phyloP scores from a whole-genome alignment of 331 rosid genomes.

The Cydonia oblonga region DNA sequence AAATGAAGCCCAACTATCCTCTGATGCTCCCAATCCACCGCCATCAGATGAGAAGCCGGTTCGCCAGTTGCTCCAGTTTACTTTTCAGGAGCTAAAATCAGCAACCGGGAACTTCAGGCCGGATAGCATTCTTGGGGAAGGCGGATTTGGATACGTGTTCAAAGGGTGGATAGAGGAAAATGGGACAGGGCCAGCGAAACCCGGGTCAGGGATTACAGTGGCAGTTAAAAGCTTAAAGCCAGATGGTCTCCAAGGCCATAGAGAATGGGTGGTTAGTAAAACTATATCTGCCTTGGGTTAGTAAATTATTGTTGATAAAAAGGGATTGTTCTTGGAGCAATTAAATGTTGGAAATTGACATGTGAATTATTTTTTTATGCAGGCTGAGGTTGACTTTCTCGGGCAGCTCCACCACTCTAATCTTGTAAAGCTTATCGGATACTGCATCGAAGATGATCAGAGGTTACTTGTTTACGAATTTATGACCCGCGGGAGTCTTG shows the following conservation, averaged over 20 bases:
- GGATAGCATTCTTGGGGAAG: slow-evolving; percentile 91
- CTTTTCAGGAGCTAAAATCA: slow-evolving; percentile 76
- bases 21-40: slow-evolving; percentile 52
- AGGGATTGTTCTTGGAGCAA: slow-evolving; percentile 15
- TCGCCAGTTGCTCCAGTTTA: slow-evolving; percentile 53
- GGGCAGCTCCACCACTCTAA: slow-evolving; percentile 96
- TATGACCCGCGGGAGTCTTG: slow-evolving; percentile 92
- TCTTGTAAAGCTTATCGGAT: slow-evolving; percentile 84
- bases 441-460: slow-evolving; percentile 88
- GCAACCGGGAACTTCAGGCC: slow-evolving; percentile 95
- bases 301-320: slow-evolving; percentile 31
- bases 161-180: slow-evolving; percentile 93
- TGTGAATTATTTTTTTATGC: slow-evolving; percentile 25
- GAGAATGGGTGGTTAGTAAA: slow-evolving; percentile 98
- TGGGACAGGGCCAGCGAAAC: slow-evolving; percentile 91
- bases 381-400: slow-evolving; percentile 92
- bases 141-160: slow-evolving; percentile 86
- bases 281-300: slow-evolving; percentile 48
- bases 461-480: slow-evolving; percentile 84
- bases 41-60: slow-evolving; percentile 43
- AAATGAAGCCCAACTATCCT: slow-evolving; percentile 52
- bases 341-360: slow-evolving; percentile 19
- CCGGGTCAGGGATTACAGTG: slow-evolving; percentile 79
- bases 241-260: slow-evolving; percentile 88
- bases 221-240: slow-evolving; percentile 90